Evolutionary conservation across 371 early-diverging fungal genomes (phyloP).

Genomic region (Mucor circinelloides): DNA sequence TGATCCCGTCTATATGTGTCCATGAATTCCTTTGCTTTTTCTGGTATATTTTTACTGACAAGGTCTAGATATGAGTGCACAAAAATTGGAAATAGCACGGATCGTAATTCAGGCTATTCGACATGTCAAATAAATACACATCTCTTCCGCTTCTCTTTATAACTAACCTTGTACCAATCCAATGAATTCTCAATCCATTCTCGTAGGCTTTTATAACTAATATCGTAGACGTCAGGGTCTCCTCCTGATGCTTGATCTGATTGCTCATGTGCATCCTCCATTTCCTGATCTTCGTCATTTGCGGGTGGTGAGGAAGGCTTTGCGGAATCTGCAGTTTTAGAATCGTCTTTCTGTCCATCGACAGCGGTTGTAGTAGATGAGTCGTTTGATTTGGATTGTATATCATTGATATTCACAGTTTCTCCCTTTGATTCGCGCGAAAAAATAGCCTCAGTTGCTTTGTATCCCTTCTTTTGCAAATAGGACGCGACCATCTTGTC

Average conservation of each 20-base stretch:
- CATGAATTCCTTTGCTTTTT: constrained; percentile 78
- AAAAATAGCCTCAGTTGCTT: constrained; percentile 33
- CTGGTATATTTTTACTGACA: constrained; percentile 56
- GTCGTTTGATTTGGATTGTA: not conserved
- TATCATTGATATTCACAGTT: constrained; percentile 14
- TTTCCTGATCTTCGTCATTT: not conserved
- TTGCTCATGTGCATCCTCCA: not conserved
- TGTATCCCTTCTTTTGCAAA: constrained; percentile 37
- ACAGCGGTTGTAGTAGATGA: not conserved
- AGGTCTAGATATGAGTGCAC: constrained; percentile 94
- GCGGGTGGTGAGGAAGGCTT: not conserved
- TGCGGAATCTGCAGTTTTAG: not conserved
- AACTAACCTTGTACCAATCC: constrained; percentile 81
- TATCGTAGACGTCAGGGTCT: constrained; percentile 76
- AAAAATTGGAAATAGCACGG: constrained; percentile 92
- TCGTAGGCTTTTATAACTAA: constrained; percentile 78
- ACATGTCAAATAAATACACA: not conserved
- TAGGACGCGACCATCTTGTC: constrained; percentile 42
- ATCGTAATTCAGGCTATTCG: constrained; percentile 78
- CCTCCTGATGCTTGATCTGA: constrained; percentile 27
- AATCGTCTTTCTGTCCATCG: not conserved
- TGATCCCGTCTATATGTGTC: constrained; percentile 77
- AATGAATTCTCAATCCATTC: constrained; percentile 96
- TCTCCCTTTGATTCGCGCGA: constrained; percentile 33
- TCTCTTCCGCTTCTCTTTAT: not conserved